phyloP scores from a whole-genome alignment of 2,329 filamentous ascomycete genomes.

The Aureobasidium subglaciale region DNA sequence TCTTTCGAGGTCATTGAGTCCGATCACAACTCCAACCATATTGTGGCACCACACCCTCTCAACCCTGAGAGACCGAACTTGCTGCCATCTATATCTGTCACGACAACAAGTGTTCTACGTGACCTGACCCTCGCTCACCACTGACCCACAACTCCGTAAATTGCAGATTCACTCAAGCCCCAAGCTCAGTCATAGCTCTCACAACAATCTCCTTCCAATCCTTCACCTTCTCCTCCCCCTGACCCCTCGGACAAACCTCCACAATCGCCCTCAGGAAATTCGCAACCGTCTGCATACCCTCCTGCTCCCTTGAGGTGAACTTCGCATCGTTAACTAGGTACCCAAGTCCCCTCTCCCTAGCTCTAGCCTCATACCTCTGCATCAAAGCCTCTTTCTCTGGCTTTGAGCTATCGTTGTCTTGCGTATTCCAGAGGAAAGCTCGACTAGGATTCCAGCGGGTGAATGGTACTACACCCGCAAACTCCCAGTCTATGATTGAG shows the following conservation, averaged over 20 bases:
- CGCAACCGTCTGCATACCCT: neutral
- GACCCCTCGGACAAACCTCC: neutral
- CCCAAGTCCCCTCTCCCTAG: neutral
- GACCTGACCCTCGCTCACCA: too few relatives aligned
- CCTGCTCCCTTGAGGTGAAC: neutral
- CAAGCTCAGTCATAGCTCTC: neutral
- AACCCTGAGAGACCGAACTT: too few relatives aligned
- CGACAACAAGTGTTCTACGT: too few relatives aligned
- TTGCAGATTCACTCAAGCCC: too few relatives aligned
- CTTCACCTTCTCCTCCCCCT: neutral
- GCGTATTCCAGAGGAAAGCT: conserved; percentile 9
- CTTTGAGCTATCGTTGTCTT: neutral
- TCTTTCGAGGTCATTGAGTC: too few relatives aligned
- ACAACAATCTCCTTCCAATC: neutral
- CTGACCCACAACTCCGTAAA: too few relatives aligned
- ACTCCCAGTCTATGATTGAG: conserved; percentile 11
- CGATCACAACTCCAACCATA: too few relatives aligned
- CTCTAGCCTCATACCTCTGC: neutral
- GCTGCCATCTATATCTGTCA: too few relatives aligned
- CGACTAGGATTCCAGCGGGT: neutral
- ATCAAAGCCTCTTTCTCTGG: neutral
- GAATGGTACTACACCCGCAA: neutral
- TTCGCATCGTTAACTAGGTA: neutral
- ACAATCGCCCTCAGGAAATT: conserved; percentile 2
- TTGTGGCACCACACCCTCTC: too few relatives aligned